These are phyloP conservation scores for Skeletonema menzelii DNA, from an alignment of 108 stramenopile genomes.

Conservation along the genomic window DNA sequence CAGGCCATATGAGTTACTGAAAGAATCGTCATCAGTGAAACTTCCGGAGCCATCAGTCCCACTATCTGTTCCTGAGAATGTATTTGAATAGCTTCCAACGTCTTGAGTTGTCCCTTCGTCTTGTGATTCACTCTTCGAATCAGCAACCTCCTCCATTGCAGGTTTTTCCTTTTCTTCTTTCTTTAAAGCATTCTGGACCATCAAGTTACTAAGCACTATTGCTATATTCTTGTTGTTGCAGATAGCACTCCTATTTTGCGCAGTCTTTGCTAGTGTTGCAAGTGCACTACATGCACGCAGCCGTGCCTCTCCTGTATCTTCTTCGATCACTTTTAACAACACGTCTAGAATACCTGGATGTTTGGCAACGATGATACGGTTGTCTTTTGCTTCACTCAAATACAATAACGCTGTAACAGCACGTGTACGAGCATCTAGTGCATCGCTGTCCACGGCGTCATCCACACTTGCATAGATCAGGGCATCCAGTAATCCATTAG, in stretches of 20 bases:
- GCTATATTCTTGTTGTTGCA: slow-evolving; percentile 41
- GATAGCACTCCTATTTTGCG: slow-evolving; percentile 59
- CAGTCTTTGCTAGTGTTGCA: slow-evolving; percentile 73
- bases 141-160: slow-evolving; percentile 6
- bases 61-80: slow-evolving; percentile 36
- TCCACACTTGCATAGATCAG: slow-evolving; percentile 52
- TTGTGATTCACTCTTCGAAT: background rate
- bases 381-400: slow-evolving; percentile 66
- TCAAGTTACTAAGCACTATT: slow-evolving; percentile 42
- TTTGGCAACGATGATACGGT: slow-evolving; percentile 55
- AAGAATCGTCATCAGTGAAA: slow-evolving; percentile 30
- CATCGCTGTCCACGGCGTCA: slow-evolving; percentile 49
- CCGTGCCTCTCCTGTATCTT: slow-evolving; percentile 70
- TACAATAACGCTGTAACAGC: slow-evolving; percentile 60
- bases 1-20: background rate
- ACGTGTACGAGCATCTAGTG: slow-evolving; percentile 62
- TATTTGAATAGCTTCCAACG: slow-evolving; percentile 23
- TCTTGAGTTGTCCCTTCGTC: slow-evolving; percentile 17
- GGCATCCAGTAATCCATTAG: slow-evolving; percentile 67
- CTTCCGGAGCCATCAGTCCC: slow-evolving; percentile 13
- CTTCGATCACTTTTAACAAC: slow-evolving; percentile 56
- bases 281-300: slow-evolving; percentile 57
- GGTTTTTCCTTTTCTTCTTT: slow-evolving; percentile 5
- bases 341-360: slow-evolving; percentile 58
- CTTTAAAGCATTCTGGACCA: slow-evolving; percentile 14